Evolutionary conservation across 805 yeast species (phyloP), one percentile per base, ranked within the genome.

Genomic region (Starmerella vitae): DNA sequence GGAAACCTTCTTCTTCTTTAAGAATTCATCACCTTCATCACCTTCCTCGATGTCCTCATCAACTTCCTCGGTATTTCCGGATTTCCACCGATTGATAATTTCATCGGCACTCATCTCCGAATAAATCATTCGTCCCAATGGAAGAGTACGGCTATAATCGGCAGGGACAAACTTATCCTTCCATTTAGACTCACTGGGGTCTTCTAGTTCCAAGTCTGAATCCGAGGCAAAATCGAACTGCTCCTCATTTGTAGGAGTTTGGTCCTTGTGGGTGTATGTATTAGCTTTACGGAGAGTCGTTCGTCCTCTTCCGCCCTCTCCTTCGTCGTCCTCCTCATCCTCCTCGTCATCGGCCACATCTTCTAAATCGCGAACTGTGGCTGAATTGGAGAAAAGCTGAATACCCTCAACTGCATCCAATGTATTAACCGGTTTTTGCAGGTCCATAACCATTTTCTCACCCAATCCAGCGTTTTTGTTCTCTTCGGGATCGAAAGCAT

Each of bases 61-160:
- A 10, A 45, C 52, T 3, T 35, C 48, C 5, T 41, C 44, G 20
- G 43, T 47, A 3, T 44, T 47, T n/a, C n/a, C n/a, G 14, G 45
- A 48, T 8, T 35, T 44, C 57, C 60, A 59, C 20, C 53, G 38
- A 36, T 41, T 36, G 10, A 54, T 37, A 6, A 59, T 52, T 19
- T 59, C 60, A 2, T 62, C 65, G 0, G 96, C 86, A 10, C 84
- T 66, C 49, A 82, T 78, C 41, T 78, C 75, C 72, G 80, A 68
- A 58, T 91, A 88, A 4, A 91, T 63, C 40, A 88, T 62, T 53
- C 80, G 82, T 50, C 78, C 76, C 45, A 88, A 72, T 57, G 88
- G 82, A 86, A 93, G 82, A 71, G 51, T 62, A 66, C 54, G 60
- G 64, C 42, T 61, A 54, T 4, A 70, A 48, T n/a, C 78, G 71